Percentiles rank a stretch among this genome's conserved stretches.
phyloP scores from a whole-genome alignment of 2,329 filamentous ascomycete species.

The Thielaviopsis punctulata region DNA sequence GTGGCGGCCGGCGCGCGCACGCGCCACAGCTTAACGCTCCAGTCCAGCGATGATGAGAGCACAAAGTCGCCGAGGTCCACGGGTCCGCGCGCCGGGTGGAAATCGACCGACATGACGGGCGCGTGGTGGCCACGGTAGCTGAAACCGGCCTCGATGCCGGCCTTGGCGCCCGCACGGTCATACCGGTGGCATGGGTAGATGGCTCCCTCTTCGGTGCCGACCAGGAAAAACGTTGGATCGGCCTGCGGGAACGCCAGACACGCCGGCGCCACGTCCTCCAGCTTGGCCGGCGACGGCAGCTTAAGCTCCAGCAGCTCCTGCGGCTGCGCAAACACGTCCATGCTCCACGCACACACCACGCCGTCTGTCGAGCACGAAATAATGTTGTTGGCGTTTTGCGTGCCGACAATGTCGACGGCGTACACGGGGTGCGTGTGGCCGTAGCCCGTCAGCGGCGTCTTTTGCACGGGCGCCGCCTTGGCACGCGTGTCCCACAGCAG shows the following conservation, averaged over 20 bases:
- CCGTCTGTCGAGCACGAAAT: slow-evolving; percentile 94
- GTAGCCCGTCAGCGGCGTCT: slow-evolving; percentile 85
- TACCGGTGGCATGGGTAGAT: slow-evolving; percentile 96
- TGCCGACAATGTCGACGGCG: slow-evolving; percentile 86
- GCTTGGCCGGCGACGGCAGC: slow-evolving; percentile 66
- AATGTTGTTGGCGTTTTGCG: slow-evolving; percentile 97
- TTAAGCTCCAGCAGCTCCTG: slow-evolving; percentile 84
- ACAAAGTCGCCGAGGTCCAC: slow-evolving; percentile 90
- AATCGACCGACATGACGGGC: slow-evolving; percentile 89
- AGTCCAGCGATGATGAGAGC: slow-evolving; percentile 82
- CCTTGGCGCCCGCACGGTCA: slow-evolving; percentile 91
- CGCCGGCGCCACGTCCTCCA: slow-evolving; percentile 82
- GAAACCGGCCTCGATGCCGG: slow-evolving; percentile 77
- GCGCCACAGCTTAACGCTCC: slow-evolving; percentile 96
- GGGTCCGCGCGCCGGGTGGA: slow-evolving; percentile 81
- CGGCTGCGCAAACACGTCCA: slow-evolving; percentile 93
- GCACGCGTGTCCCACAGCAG: slow-evolving; percentile 92
- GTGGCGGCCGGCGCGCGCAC: slow-evolving; percentile 65
- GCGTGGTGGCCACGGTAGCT: slow-evolving; percentile 82
- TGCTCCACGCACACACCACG: slow-evolving; percentile 90
- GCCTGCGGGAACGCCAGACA: slow-evolving; percentile 89
- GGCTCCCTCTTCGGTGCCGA: slow-evolving; percentile 88
- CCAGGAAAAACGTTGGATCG: slow-evolving; percentile 93
- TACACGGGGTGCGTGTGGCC: slow-evolving; percentile 96
- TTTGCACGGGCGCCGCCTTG: slow-evolving; percentile 77